A percentile compares a stretch with the other conserved stretches of the same genome.
Conservation (phyloP, 176 grass and related monocot species). For the Avena insularis region DNA sequence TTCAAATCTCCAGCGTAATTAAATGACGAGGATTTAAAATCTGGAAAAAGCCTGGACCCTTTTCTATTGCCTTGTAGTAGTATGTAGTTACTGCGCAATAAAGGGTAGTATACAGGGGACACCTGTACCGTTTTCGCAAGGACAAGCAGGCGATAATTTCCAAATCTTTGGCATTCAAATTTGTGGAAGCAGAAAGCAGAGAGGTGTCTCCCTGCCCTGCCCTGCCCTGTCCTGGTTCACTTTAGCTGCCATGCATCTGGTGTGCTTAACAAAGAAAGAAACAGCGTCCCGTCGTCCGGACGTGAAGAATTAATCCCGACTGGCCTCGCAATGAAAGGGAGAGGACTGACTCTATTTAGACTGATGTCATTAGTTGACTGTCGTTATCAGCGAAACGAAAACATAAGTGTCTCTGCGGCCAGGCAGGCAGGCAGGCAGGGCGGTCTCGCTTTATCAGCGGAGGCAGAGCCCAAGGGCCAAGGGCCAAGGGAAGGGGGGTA, state of each 20-base stretch:
- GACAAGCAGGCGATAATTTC: neutral
- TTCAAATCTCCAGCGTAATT: conserved; percentile 10
- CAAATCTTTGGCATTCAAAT: neutral
- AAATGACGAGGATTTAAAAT: neutral
- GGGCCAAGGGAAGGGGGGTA: no score
- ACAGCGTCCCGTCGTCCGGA: neutral
- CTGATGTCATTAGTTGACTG: conserved; percentile 48
- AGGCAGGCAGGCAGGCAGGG: neutral
- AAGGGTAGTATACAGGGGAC: neutral
- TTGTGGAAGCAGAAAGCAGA: neutral
- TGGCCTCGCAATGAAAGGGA: neutral
- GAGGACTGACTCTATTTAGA: neutral
- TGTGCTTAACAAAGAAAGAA: neutral
- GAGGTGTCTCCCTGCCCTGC: neutral
- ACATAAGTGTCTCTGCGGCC: neutral
- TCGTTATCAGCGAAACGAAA: conserved; percentile 30
- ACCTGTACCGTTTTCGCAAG: neutral
- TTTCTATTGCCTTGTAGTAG: neutral
- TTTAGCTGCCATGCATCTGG: neutral
- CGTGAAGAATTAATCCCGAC: neutral
- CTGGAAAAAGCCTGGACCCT: neutral
- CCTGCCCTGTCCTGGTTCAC: neutral
- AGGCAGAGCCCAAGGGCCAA: neutral
- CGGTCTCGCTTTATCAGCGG: neutral
- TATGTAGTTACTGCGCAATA: neutral